These are phyloP conservation scores for Colletotrichum chlorophyti DNA, from an alignment of 2,329 filamentous ascomycete genomes.

Conservation along the genomic window DNA sequence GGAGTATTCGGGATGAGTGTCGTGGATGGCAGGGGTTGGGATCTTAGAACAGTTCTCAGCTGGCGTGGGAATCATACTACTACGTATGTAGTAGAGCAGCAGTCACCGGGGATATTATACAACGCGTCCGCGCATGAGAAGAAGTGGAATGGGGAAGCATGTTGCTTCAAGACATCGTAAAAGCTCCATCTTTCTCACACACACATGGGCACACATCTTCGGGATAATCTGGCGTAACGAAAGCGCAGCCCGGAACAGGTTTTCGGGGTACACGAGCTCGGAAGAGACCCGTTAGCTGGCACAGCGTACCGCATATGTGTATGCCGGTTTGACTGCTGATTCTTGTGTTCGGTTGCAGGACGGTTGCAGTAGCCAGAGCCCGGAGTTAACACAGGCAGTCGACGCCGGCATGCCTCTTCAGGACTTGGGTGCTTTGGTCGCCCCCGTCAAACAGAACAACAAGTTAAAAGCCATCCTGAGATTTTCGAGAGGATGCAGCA, in stretches of 20 bases:
- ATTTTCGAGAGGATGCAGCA: too few species aligned
- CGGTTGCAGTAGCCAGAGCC: too few species aligned
- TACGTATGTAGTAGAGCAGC: too few species aligned
- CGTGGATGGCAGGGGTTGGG: background rate
- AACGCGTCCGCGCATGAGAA: too few species aligned
- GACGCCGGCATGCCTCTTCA: too few species aligned
- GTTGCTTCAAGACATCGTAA: background rate
- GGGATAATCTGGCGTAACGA: background rate
- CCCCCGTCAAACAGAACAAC: too few species aligned
- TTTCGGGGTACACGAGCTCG: background rate
- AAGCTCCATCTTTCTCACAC: background rate
- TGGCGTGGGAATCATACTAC: background rate
- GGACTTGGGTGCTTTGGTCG: too few species aligned
- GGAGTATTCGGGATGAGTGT: background rate
- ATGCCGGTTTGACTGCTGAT: conserved; percentile 16
- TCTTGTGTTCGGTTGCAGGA: background rate
- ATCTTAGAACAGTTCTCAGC: background rate
- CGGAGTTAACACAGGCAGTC: too few species aligned
- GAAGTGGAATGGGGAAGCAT: conserved; percentile 1
- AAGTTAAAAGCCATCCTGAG: too few species aligned
- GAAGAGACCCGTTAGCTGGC: background rate
- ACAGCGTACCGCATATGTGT: conserved; percentile 1
- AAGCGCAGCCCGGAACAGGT: background rate
- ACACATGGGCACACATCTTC: background rate
- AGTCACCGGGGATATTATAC: too few species aligned